Conservation (phyloP, 352 stramenopile species). For the Saprolegnia diclina region DNA sequence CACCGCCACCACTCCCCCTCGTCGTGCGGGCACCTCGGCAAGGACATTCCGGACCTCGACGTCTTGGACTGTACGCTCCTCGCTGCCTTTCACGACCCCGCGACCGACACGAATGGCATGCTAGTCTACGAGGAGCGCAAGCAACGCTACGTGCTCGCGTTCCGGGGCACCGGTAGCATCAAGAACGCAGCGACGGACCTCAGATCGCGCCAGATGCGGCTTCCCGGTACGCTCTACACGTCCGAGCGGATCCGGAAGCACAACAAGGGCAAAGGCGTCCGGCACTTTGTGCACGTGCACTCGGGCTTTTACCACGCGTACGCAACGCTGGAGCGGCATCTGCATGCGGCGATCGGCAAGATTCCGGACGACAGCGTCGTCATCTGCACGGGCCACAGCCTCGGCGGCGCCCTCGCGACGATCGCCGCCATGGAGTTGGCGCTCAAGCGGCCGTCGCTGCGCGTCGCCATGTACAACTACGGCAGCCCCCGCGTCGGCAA, state of each 20-base stretch:
- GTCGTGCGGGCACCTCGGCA: slow-evolving; percentile 18
- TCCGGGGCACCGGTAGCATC: slow-evolving; percentile 25
- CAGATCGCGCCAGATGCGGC: slow-evolving; percentile 19
- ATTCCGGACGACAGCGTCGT: not conserved
- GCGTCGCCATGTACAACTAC: slow-evolving; percentile 36
- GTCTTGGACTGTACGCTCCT: not conserved
- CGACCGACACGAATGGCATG: slow-evolving; percentile 21
- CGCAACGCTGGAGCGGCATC: not conserved
- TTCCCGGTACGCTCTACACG: not conserved
- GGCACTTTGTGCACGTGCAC: slow-evolving; percentile 19
- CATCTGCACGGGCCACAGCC: slow-evolving; percentile 20
- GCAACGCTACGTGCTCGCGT: slow-evolving; percentile 22
- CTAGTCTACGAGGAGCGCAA: not conserved
- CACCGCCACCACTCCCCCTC: slow-evolving; percentile 1
- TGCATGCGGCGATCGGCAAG: not conserved
- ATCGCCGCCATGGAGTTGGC: slow-evolving; percentile 14
- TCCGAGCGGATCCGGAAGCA: not conserved
- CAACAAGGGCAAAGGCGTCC: not conserved
- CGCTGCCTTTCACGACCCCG: slow-evolving; percentile 11
- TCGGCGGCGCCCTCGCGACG: slow-evolving; percentile 20
- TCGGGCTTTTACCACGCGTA: slow-evolving; percentile 20
- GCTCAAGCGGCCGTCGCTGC: slow-evolving; percentile 4
- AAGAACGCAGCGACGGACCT: slow-evolving; percentile 25
- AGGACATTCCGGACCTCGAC: slow-evolving; percentile 7
- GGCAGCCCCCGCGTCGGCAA: slow-evolving; percentile 36